Base-by-base conservation (phyloP, 2,329 filamentous ascomycete genomes). In the Botrytis medusae region DNA sequence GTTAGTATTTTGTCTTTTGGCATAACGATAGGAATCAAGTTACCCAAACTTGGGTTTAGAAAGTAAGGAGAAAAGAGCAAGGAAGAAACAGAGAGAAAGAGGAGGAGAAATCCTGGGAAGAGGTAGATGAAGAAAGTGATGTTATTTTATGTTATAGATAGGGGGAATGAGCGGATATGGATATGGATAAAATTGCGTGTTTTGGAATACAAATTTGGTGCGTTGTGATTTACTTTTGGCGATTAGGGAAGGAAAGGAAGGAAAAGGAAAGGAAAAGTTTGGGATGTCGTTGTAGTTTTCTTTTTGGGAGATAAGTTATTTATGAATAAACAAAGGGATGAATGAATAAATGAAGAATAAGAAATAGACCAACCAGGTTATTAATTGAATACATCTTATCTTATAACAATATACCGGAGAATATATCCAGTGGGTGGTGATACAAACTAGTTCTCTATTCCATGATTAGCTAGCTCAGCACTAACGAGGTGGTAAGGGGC, bases 21-120 rank as follows among this genome's bases (percentile, higher is more conserved):
- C 16, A 75, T 91, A 68, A 80, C 90, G 3, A 18, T 86, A 51
- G 85, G 86, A 0, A 82, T 91, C 34, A 86, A 83, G 78, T 78
- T 92, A 77, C 89, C 88, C 1, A 84, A 85, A 73, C 79, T 90
- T 69, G 85, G 85, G 6, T 80, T 81, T 22, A 81, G 82, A 76
- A 86, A 84, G 75, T 83, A 48, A 73, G 14, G 2, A 32, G n/a
- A 57, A 18, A 20, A 12, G 16, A 20, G 7, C 1, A 5, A 32
- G 25, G 51, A 20, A 34, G 46, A 0, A 80, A 7, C 3, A 83
- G 16, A 72, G 75, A 37, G 82, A 82, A 29, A 18, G 2, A 7
- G 4, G n/a, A 12, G n/a, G 3, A 10, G 42, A 29, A 51, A 18
- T 9, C 7, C 9, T 14, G 42, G n/a, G n/a, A 32, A 29, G 44